These are phyloP conservation scores for Ceratobasidium papillatum DNA, from an alignment of 1,284 basidiomycete species.

Conservation along the genomic window DNA sequence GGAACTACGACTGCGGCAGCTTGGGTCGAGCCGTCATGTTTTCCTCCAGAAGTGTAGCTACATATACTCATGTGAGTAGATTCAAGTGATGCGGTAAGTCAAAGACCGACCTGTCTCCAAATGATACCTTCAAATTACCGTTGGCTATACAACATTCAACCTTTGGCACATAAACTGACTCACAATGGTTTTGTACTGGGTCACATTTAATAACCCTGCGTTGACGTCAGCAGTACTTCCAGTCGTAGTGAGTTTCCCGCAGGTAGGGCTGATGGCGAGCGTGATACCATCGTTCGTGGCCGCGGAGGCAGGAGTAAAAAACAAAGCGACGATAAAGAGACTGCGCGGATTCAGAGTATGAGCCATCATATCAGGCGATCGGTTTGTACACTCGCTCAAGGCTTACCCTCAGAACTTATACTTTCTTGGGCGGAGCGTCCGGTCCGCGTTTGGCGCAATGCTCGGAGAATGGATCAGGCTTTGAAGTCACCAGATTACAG, in stretches of 20 bases:
- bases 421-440: no score
- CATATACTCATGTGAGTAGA: slow-evolving; percentile 34
- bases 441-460: no score
- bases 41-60: slow-evolving; percentile 53
- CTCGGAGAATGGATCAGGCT: no score
- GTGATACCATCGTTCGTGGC: slow-evolving; percentile 41
- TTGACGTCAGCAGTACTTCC: slow-evolving; percentile 56
- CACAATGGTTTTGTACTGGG: slow-evolving; percentile 56
- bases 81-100: no score
- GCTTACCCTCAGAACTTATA: no score
- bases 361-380: no score
- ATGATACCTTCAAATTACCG: slow-evolving; percentile 17
- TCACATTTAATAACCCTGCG: slow-evolving; percentile 53
- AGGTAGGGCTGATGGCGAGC: slow-evolving; percentile 39
- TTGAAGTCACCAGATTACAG: no score
- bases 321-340: no score
- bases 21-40: slow-evolving; percentile 50
- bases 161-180: slow-evolving; percentile 5
- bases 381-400: no score
- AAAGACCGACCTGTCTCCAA: slow-evolving; percentile 9
- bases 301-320: background rate
- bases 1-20: slow-evolving; percentile 50
- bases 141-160: slow-evolving; percentile 58
- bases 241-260: slow-evolving; percentile 26
- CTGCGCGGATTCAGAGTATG: no score